Evolutionary conservation across 225 moss, liverwort and hornwort genomes (phyloP).

Genomic region (Bryoerythrophyllum caledonicum): DNA sequence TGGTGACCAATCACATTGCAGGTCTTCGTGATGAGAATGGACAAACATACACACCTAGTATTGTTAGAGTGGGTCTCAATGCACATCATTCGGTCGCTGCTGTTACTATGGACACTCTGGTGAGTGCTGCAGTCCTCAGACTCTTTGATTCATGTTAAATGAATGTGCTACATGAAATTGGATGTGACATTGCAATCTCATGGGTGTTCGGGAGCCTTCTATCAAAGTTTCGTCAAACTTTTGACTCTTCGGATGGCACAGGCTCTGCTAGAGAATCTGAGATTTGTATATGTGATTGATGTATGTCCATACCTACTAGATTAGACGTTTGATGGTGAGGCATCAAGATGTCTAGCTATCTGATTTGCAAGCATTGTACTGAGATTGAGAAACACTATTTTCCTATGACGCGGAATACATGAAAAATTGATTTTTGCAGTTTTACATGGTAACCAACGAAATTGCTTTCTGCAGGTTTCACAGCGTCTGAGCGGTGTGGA

Average conservation of each 20-base stretch:
- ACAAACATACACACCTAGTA: conserved; percentile 75
- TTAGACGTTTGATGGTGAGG: conserved; percentile 1
- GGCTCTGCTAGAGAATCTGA: not conserved
- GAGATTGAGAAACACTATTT: not conserved
- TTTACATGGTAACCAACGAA: conserved; percentile 3
- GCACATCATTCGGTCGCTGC: conserved; percentile 95
- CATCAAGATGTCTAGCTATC: not conserved
- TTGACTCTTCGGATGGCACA: not conserved
- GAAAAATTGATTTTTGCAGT: not conserved
- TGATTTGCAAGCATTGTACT: conserved; percentile 1
- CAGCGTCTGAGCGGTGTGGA: conserved; percentile 90
- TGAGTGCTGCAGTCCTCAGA: conserved; percentile 36
- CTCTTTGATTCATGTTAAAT: conserved; percentile 14
- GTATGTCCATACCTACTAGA: conserved; percentile 1
- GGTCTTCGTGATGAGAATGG: conserved; percentile 96
- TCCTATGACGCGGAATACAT: not conserved
- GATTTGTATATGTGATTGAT: not conserved
- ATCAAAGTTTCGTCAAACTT: not conserved
- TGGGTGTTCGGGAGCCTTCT: not conserved
- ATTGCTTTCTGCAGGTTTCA: conserved; percentile 56
- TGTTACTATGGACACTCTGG: conserved; percentile 97
- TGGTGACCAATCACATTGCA: conserved; percentile 35
- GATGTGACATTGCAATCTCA: not conserved
- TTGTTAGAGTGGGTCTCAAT: conserved; percentile 98
- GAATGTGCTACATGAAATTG: not conserved